phyloP scores from a whole-genome alignment of 192 early-diverging fungal species.

The Coemansia sp. region DNA sequence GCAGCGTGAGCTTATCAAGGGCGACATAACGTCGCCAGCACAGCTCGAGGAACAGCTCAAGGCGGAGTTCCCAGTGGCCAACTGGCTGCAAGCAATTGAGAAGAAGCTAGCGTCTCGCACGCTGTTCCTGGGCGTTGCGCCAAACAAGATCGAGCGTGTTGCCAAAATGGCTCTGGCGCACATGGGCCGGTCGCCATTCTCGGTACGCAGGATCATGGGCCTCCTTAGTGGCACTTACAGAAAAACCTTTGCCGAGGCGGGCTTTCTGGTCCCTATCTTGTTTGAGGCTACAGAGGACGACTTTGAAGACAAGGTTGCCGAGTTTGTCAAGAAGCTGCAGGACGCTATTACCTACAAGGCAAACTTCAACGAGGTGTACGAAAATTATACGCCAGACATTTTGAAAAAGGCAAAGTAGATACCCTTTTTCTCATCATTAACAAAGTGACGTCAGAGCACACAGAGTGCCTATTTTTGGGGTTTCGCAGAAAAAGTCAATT shows the following conservation, averaged over 20 bases:
- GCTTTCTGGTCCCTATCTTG: not conserved
- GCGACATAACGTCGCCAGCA: not conserved
- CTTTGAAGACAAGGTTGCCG: conserved; percentile 2
- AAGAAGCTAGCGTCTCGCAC: conserved; percentile 3
- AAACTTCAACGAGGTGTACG: not conserved
- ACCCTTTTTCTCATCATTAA: not conserved
- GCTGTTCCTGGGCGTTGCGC: not conserved
- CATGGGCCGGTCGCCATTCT: conserved; percentile 3
- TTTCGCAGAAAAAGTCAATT: too few relatives aligned
- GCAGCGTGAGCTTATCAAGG: conserved; percentile 4
- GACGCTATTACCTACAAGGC: conserved; percentile 4
- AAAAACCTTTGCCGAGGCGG: conserved; percentile 1
- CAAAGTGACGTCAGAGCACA: too few relatives aligned
- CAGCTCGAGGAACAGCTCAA: not conserved
- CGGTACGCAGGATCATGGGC: conserved; percentile 1
- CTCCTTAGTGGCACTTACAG: not conserved
- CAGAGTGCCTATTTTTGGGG: too few relatives aligned
- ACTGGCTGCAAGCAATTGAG: conserved; percentile 1
- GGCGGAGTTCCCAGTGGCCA: not conserved
- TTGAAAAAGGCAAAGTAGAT: conserved; percentile 2
- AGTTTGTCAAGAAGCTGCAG: conserved; percentile 4
- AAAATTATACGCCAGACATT: conserved; percentile 1
- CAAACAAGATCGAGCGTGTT: not conserved
- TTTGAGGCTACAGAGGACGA: not conserved
- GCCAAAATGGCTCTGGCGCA: not conserved